Evolutionary conservation across 179 eudicot genomes (phyloP).

Genomic region (Silene coronaria): DNA sequence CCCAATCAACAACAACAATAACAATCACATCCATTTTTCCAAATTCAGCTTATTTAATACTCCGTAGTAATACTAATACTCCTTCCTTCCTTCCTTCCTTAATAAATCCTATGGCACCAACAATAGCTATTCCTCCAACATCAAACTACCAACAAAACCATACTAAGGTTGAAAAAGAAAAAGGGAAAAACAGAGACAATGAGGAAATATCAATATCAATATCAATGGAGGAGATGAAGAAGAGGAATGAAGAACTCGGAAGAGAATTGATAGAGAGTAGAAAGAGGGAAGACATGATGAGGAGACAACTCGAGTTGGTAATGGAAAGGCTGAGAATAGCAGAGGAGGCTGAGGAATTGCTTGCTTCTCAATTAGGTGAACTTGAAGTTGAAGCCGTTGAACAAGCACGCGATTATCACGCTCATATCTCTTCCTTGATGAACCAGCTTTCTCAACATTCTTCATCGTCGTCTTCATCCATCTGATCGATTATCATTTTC

Average conservation of each 20-base stretch:
- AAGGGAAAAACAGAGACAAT: too few species aligned
- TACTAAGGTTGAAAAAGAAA: too few species aligned
- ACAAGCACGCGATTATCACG: slow-evolving; percentile 43
- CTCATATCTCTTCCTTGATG: slow-evolving; percentile 33
- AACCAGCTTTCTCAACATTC: slow-evolving; percentile 29
- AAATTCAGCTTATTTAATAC: too few species aligned
- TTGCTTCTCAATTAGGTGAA: slow-evolving; percentile 64
- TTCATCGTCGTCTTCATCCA: slow-evolving; percentile 16
- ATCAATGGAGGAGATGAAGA: slow-evolving; percentile 25
- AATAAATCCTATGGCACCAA: too few species aligned
- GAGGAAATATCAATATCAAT: too few species aligned
- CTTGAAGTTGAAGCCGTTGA: slow-evolving; percentile 67
- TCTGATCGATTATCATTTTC: not conserved
- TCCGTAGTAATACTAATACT: too few species aligned
- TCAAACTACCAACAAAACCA: not conserved
- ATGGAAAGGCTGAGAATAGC: slow-evolving; percentile 46
- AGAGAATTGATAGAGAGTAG: slow-evolving; percentile 44
- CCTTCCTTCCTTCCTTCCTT: too few species aligned
- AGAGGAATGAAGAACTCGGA: slow-evolving; percentile 54
- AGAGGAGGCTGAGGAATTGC: slow-evolving; percentile 72
- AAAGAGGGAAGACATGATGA: slow-evolving; percentile 52
- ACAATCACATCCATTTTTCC: too few species aligned
- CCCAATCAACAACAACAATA: too few species aligned
- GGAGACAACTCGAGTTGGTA: slow-evolving; percentile 27
- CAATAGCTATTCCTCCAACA: slow-evolving; percentile 9